Base-by-base conservation (phyloP, 371 early-diverging fungal species). In the Mucor velutinosus region DNA sequence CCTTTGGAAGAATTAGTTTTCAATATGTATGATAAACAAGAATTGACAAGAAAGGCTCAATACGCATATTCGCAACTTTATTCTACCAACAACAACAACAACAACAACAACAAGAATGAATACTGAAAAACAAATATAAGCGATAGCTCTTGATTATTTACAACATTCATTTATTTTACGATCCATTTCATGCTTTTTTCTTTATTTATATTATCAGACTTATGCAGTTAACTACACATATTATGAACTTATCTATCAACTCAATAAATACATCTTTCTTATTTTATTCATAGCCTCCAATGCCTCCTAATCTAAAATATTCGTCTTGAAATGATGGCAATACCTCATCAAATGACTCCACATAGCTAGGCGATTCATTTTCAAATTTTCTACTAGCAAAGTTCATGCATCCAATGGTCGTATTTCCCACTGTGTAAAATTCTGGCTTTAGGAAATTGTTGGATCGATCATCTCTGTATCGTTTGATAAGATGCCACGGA, bases 1-100 rank as follows among this genome's bases (percentile, higher is more conserved):
- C 78, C 83, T 19, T 60, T 86, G 35, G 63, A 73, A 17, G 83
- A 81, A 29, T 65, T 86, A 41, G 86, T 83, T 45, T 76, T 76
- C 69, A 60, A 59, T 2, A 86, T 84, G 84, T 73, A 77, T 37
- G 78, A 86, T 62, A 68, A 72, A 32, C 43, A 57, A 49, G 57
- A 67, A 60, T 62, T 72, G 27, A 70, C 66, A 3, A 57, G 53
- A 65, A 70, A 58, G 15, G 66, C 67, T 37, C 64, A 62, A 53
- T 29, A 58, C 2, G 55, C 59, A 25, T 64, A 69, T 66, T 32
- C 53, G 37, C 53, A 69, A 21, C 57, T 69, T 35, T 69, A 66
- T 29, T 27, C 43, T 33, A 60, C 27, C 12, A 27, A 45, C 30
- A 37, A 15, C 19, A 23, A 37, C 12, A 27, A 45, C 30, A 37